Evolutionary conservation across 352 stramenopile genomes (phyloP), one percentile per base, ranked within the genome.

Genomic region (Phytophthora ramorum): DNA sequence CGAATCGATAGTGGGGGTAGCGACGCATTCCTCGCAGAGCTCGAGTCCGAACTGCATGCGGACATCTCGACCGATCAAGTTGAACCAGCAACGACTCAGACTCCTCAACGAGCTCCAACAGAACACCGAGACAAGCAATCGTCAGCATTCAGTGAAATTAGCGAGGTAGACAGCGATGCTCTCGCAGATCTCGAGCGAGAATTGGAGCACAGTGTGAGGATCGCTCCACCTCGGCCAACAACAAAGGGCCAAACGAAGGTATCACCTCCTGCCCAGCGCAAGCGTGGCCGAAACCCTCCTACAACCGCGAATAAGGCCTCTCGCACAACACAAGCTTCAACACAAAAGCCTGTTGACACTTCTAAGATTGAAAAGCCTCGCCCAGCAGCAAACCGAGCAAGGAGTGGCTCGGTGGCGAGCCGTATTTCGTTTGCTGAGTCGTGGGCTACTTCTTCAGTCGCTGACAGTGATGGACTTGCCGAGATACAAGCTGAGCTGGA

Each of bases 131-230:
- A 44, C 22, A 62, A 59, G 17, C 19, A 53, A 41, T 50, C 32
- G 3, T 58, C 54, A 7, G 49, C 43, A 22, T 19, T 20, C 14
- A 73, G 58, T 44, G 35, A 63, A 57, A 48, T 53, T 6, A 63
- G 59, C 43, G 73, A 76, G 9, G 47, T 65, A 26, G 76, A 75
- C 7, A 84, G 70, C 35, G 73, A 66, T 5, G 55, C 51, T 3
- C 65, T 89, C 7, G 72, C 72, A 20, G 66, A 85, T 38, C 71
- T 91, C 5, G 78, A 91, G 61, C 56, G 57, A n/a, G 79, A 89
- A 58, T 57, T 88, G 19, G 57, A 69, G 34, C 69, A 71, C 35
- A 71, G 46, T 60, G 44, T 63, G 19, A 47, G 56, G 12, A 30
- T 52, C 48, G 28, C 44, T 24, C 24, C 41, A 24, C 60, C 52